A percentile compares a stretch with the other conserved stretches of the same genome.
Conservation (phyloP, 805 yeast genomes). For the Hanseniaspora mollemarum region DNA sequence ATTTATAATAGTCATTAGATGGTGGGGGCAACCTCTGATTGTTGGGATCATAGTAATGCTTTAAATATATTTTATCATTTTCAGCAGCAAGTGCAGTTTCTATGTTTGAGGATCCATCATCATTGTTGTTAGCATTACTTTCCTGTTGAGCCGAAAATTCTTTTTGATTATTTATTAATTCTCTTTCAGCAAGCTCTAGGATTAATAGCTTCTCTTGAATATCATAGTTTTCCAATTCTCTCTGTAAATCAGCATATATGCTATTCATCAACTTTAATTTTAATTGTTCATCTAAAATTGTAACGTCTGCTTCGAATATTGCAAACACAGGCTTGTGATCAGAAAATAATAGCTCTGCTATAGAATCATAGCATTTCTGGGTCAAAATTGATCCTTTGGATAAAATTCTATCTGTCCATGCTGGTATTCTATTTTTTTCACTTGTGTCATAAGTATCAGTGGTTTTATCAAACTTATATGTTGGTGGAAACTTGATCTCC, state of each 20-base stretch:
- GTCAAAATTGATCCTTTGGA: constrained; percentile 49
- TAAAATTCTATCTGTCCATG: constrained; percentile 92
- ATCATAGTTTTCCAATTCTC: constrained; percentile 33
- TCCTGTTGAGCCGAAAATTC: not conserved
- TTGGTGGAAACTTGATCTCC: constrained; percentile 73
- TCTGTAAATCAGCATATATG: constrained; percentile 44
- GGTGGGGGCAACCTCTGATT: constrained; percentile 63
- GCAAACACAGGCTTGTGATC: constrained; percentile 90
- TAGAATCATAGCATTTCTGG: constrained; percentile 51
- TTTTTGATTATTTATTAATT: not conserved
- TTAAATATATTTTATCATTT: constrained; percentile 5
- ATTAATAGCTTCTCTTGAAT: constrained; percentile 42
- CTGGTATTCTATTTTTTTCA: constrained; percentile 86
- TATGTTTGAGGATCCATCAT: not conserved
- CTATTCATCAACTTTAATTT: constrained; percentile 42
- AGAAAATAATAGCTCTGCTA: constrained; percentile 50
- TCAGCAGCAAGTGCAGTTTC: not conserved
- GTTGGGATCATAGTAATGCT: constrained; percentile 23
- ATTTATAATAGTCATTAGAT: constrained; percentile 63
- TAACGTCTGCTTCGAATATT: constrained; percentile 49
- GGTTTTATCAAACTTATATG: constrained; percentile 88
- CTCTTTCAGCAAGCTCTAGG: constrained; percentile 45
- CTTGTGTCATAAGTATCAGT: constrained; percentile 73
- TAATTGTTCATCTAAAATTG: constrained; percentile 49
- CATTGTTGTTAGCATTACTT: not conserved